Conservation (phyloP, 192 early-diverging fungal species). For the Backusella morwellensis region DNA sequence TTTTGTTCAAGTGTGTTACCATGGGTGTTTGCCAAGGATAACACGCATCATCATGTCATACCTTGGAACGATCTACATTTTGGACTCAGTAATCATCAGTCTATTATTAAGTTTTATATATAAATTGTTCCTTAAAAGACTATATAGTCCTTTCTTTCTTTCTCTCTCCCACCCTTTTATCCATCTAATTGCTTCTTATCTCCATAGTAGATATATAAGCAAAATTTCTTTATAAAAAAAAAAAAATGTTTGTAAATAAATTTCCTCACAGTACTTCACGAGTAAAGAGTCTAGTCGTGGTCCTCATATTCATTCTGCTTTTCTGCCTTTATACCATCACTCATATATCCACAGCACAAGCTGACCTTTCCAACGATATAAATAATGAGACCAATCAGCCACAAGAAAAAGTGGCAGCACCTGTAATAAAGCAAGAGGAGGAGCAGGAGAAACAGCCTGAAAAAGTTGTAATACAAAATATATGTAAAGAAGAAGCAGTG, state of each 20-base stretch:
- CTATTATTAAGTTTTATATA: background rate
- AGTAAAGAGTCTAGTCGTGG: background rate
- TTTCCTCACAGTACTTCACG: background rate
- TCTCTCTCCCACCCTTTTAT: background rate
- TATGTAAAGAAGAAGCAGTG: constrained; percentile 3
- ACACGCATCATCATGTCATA: background rate
- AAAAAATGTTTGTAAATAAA: constrained; percentile 3
- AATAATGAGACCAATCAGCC: background rate
- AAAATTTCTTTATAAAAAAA: background rate
- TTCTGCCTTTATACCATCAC: background rate
- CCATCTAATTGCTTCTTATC: background rate
- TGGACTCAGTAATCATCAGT: background rate
- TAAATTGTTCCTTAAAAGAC: background rate
- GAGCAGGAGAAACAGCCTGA: background rate
- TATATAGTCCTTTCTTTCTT: background rate
- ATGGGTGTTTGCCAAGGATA: background rate
- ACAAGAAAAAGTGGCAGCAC: background rate
- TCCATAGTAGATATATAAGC: background rate
- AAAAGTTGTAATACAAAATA: background rate
- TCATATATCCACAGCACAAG: background rate
- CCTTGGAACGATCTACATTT: constrained; percentile 4
- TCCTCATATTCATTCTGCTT: background rate
- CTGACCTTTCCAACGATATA: background rate
- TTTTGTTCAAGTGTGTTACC: background rate
- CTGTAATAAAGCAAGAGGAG: background rate